Evolutionary conservation across 768 basidiomycete genomes (phyloP).

Genomic region (Leccinum subtestaceum): DNA sequence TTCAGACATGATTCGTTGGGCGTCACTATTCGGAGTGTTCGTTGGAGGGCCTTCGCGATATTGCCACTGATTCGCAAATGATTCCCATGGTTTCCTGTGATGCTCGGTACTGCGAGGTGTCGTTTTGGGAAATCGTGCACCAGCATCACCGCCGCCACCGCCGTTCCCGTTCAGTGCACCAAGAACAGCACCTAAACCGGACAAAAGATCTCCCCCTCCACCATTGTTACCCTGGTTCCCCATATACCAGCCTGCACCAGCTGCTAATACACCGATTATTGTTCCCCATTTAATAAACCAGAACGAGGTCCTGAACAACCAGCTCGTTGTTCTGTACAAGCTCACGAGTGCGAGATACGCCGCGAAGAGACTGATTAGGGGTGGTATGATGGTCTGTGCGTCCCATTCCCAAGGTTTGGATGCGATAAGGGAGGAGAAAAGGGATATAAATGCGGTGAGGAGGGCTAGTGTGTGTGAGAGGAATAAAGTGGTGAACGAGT

Average conservation of each 20-base stretch:
- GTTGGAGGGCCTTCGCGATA: constrained; percentile 30
- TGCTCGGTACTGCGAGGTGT: constrained; percentile 15
- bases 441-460: constrained; percentile 44
- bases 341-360: constrained; percentile 77
- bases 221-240: constrained; percentile 38
- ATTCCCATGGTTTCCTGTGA: constrained; percentile 59
- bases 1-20: constrained; percentile 46
- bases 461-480: constrained; percentile 54
- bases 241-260: constrained; percentile 53
- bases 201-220: constrained; percentile 33
- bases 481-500: constrained; percentile 47
- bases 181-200: constrained; percentile 40
- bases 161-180: constrained; percentile 41
- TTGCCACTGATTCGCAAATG: constrained; percentile 63
- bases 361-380: constrained; percentile 65
- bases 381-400: constrained; percentile 65
- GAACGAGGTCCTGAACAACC: constrained; percentile 63
- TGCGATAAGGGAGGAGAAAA: constrained; percentile 47
- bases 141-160: constrained; percentile 30
- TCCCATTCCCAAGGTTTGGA: constrained; percentile 62
- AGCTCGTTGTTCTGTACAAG: constrained; percentile 75
- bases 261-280: constrained; percentile 53
- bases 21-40: constrained; percentile 33
- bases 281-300: constrained; percentile 79
- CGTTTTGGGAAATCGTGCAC: constrained; percentile 20